Evolutionary conservation across 1,284 basidiomycete species (phyloP), one percentile per base, ranked within the genome.

Genomic region (Neolentinus lepideus): DNA sequence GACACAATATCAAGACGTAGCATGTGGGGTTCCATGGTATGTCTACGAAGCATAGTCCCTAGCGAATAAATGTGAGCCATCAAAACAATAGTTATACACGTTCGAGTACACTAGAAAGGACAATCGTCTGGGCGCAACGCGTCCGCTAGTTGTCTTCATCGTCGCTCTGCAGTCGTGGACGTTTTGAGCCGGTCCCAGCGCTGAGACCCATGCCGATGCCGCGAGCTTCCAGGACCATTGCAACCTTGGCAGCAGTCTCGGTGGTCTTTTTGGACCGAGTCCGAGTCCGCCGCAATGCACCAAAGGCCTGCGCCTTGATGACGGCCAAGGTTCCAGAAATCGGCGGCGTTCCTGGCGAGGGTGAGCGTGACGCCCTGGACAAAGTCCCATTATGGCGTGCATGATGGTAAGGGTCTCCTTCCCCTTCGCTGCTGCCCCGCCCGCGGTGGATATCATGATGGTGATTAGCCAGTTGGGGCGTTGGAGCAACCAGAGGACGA

Each of bases 291-390:
- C 90, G 84, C 61, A 90, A 74, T 16, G 88, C 88, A 43, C 90
- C 90, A 65, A 91, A 92, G 31, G 90, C 85, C 67, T 91, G 88
- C 45, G 89, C 89, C 71, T 92, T 92, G 71, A 92, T 90, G 57
- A 92, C 88, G 52, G 90, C 88, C 51, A 92, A 78, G 26, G 90
- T 92, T 27, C 88, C 85, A 51, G 85, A 89, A 64, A 90, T 77
- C 22, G 80, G 77, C 54, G 80, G 74, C 55, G 76, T 73, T 38
- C 74, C 75, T 24, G 86, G 84, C n/a, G 85, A 86, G 53, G 85
- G 84, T n/a, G 88, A 88, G 58, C 83, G 83, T 21, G 85, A 83
- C 22, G 47, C 27, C 47, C 58, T 48, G 21, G 60, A 31, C n/a
- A 56, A 36, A 31, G 57, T 54, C 51, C 59, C 55, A 27, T 57